phyloP scores from a whole-genome alignment of 305 asterid species.

The Solanum hybrid region DNA sequence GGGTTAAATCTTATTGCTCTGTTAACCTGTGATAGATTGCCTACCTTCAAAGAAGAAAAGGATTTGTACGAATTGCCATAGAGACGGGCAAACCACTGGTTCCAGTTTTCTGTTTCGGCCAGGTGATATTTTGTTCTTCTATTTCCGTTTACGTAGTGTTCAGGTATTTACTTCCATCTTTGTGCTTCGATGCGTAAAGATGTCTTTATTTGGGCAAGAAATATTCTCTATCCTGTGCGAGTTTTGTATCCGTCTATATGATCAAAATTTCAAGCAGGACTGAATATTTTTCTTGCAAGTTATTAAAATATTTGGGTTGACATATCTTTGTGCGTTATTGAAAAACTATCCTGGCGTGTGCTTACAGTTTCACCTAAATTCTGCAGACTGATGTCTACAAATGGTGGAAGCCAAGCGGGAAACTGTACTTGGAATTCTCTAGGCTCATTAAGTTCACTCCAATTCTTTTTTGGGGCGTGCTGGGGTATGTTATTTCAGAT shows the following conservation, averaged over 20 bases:
- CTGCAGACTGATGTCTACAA: conserved; percentile 66
- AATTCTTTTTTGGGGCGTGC: conserved; percentile 75
- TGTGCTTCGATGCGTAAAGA: not conserved
- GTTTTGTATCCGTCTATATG: not conserved
- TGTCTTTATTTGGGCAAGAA: not conserved
- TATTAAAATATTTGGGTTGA: not conserved
- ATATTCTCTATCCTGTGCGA: not conserved
- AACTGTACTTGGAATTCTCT: conserved; percentile 47
- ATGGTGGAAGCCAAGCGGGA: conserved; percentile 94
- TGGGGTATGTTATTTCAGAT: conserved; percentile 49
- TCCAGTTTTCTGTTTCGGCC: conserved; percentile 96
- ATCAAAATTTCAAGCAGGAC: not conserved
- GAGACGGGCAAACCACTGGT: conserved; percentile 87
- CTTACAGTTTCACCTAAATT: not conserved
- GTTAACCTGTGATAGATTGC: conserved; percentile 39
- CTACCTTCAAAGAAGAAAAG: conserved; percentile 55
- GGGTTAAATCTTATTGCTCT: conserved; percentile 7
- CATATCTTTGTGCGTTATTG: not conserved
- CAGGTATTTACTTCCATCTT: not conserved
- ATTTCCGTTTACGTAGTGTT: not conserved
- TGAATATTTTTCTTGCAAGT: not conserved
- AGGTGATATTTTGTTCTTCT: conserved; percentile 34
- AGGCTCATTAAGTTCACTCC: conserved; percentile 82
- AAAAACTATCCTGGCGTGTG: not conserved
- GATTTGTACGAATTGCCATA: conserved; percentile 83